Base-by-base conservation (phyloP, 371 early-diverging fungal species). In the Fennellomyces sp. region DNA sequence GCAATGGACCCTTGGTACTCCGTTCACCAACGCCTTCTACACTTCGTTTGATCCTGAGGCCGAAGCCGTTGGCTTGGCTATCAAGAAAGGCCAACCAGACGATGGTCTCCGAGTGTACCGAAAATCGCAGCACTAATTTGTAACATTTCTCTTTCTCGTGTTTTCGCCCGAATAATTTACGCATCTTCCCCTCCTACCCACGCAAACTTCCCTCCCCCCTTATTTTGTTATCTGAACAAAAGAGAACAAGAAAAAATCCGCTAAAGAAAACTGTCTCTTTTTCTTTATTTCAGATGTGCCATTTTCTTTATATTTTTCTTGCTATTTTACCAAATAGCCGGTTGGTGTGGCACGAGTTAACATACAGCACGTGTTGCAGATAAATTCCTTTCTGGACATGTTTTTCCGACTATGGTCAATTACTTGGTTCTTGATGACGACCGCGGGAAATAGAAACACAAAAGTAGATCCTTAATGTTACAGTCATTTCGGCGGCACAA, bases 1-100 rank as follows among this genome's bases (percentile, higher is more conserved):
- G 6, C 65, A 80, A 51, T 80, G 73, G 61, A 56, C 68, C 47
- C 69, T 80, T 39, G 80, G 80, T 28, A 66, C 64, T 25, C 45
- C 77, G 0, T 76, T 80, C 45, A 76, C 77, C 31, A 75, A 80
- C 48, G 75, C 80, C 7, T 80, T 80, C 60, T 80, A 80, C 56
- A 66, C 75, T 35, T 65, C 69, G 29, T 80, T 71, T 60, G 72
- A 80, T 56, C 49, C 72, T 38, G 75, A 68, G 15, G 64, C 65
- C 19, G 66, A 76, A 39, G 56, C 54, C 29, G 49, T 80, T n/a
- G 66, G 77, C 53, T 56, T 80, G 36, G 80, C 66, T 28, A 60
- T 80, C 51, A 72, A 70, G 60, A 76, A 74, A 45, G 61, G 65
- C 21, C 65, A 72, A 11, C 51, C 29, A n/a, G 52, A 79, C 10